Base-by-base conservation (phyloP, 2,329 filamentous ascomycete genomes). In the Zalaria sp. region DNA sequence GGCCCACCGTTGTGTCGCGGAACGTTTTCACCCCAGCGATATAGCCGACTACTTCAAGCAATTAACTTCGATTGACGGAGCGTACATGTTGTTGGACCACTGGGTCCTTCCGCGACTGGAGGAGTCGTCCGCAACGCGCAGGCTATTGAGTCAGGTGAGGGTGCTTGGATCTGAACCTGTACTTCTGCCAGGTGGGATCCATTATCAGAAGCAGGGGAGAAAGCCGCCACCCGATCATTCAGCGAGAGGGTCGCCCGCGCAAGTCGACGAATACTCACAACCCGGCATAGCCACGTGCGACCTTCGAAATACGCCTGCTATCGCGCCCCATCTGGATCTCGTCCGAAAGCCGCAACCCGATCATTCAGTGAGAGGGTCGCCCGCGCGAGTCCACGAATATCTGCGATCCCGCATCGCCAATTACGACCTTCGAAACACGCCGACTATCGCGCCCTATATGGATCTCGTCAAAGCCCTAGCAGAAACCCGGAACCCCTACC, bases 11-110 rank as follows among this genome's bases (percentile, higher is more conserved):
- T 25, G 39, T 3, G 34, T 50, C 7, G 40, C 45, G 2, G 5
- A 29, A 9, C 26, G 38, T n/a, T 18, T 47, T 5, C 18, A 37
- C 5, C 45, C 43, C 5, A 38, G 38, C 10, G 32, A 43, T 6
- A 38, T 54, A 7, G 34, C 41, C 7, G 29, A 42, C 10, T 50
- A 53, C 39, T 46, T 56, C n/a, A 35, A 25, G 25, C 6, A 27
- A 5, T 27, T 47, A 4, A 10, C 34, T 2, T 11, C 41, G 4
- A 25, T 35, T 9, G 43, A 51, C 8, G 37, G 49, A 11, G 40
- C 39, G 27, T 32, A 38, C 5, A 39, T 49, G 5, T 25, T 53
- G 25, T 41, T 53, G 4, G 39, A 38, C 2, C 36, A 41, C n/a
- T 55, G 51, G 52, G 44, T 51, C 4, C 46, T 7, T n/a, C 29